Percentiles rank a stretch among this genome's conserved stretches.
These are phyloP conservation scores for Macrophomina pseudophaseolina DNA, from an alignment of 2,329 filamentous ascomycete genomes.

Conservation along the genomic window DNA sequence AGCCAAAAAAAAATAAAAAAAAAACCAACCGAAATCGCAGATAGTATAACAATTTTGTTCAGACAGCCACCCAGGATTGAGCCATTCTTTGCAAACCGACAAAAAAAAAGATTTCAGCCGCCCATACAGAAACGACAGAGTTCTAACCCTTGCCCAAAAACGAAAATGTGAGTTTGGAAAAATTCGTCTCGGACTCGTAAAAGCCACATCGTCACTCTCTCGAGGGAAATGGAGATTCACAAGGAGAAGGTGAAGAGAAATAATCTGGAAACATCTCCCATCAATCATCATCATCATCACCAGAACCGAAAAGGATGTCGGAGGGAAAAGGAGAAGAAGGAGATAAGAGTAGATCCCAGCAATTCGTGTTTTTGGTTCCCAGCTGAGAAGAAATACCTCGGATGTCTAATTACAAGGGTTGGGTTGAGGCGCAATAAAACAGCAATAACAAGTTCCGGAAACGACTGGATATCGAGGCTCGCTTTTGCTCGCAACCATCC, in stretches of 20 bases:
- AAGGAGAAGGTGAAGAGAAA: slow-evolving; percentile 20
- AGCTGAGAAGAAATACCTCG: slow-evolving; percentile 26
- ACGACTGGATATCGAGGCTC: slow-evolving; percentile 27
- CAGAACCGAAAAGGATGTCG: slow-evolving; percentile 14
- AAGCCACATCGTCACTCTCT: slow-evolving; percentile 8
- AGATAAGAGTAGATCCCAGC: slow-evolving; percentile 19
- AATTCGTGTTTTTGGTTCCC: slow-evolving; percentile 26
- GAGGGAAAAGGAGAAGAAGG: slow-evolving; percentile 11
- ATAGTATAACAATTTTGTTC: slow-evolving; percentile 20
- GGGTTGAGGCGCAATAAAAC: slow-evolving; percentile 23
- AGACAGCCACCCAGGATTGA: slow-evolving; percentile 24
- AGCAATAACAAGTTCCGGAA: slow-evolving; percentile 22
- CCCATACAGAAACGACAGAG: slow-evolving; percentile 25
- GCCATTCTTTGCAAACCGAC: slow-evolving; percentile 19
- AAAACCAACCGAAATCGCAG: slow-evolving; percentile 21
- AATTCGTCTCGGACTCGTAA: slow-evolving; percentile 16
- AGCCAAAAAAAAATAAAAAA: slow-evolving; percentile 2
- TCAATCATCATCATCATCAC: slow-evolving; percentile 20
- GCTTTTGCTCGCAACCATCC: slow-evolving; percentile 26
- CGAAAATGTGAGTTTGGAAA: slow-evolving; percentile 3
- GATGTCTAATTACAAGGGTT: slow-evolving; percentile 27
- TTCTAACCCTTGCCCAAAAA: slow-evolving; percentile 19
- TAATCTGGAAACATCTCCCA: slow-evolving; percentile 21
- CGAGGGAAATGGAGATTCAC: slow-evolving; percentile 19
- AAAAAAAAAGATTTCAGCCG: slow-evolving; percentile 16